phyloP scores from a whole-genome alignment of 139 green algal species.

The Dunaliella sp. region DNA sequence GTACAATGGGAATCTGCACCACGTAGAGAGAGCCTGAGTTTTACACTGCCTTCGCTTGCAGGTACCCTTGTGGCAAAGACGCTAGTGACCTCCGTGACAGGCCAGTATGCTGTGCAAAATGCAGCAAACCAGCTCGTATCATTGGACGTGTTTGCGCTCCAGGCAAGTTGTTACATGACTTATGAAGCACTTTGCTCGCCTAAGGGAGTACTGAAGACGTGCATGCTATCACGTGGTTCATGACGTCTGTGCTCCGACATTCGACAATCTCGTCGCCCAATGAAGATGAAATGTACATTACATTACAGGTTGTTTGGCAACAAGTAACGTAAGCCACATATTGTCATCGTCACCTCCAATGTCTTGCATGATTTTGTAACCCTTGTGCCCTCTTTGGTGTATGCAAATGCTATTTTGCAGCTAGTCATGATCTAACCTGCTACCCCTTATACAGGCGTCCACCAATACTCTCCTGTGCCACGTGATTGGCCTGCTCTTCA shows the following conservation, averaged over 20 bases:
- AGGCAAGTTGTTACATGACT: conserved; percentile 49
- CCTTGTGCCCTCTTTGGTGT: not conserved
- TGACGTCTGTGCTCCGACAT: too few relatives aligned
- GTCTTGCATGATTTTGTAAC: not conserved
- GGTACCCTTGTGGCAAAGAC: conserved; percentile 88
- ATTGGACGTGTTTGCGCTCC: conserved; percentile 90
- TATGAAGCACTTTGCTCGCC: not conserved
- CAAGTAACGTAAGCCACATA: not conserved
- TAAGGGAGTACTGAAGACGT: too few relatives aligned
- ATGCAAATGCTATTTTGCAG: too few relatives aligned
- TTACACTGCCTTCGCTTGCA: too few relatives aligned
- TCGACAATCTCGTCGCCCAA: too few relatives aligned
- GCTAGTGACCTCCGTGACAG: conserved; percentile 60
- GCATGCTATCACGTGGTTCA: too few relatives aligned
- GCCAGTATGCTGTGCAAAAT: conserved; percentile 45
- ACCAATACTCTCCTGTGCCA: conserved; percentile 86
- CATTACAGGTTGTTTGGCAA: not conserved
- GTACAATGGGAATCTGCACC: too few relatives aligned
- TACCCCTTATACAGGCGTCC: conserved; percentile 60
- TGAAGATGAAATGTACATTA: not conserved
- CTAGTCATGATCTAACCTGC: too few relatives aligned
- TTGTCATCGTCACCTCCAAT: not conserved
- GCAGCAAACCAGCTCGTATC: conserved; percentile 62
- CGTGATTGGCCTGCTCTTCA: conserved; percentile 79
- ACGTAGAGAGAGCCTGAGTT: too few relatives aligned